phyloP scores from a whole-genome alignment of 1,284 basidiomycete genomes.

The Meira nashicola region DNA sequence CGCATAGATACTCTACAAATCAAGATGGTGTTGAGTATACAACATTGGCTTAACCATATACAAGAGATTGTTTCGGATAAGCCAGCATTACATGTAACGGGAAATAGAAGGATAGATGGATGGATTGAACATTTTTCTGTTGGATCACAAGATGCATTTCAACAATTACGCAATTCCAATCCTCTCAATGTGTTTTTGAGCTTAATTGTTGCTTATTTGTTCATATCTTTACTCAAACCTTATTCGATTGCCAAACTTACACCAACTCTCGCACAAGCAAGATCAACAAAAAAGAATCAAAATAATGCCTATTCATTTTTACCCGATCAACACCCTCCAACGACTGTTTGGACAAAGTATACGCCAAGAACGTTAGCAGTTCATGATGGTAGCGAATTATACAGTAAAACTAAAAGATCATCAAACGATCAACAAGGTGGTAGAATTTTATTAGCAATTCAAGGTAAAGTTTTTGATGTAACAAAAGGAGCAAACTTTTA shows the following conservation, averaged over 20 bases:
- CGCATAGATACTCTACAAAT: no score
- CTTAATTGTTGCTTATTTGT: constrained; percentile 25
- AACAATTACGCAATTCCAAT: constrained; percentile 16
- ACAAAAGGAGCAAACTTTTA: constrained; percentile 82
- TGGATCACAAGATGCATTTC: constrained; percentile 17
- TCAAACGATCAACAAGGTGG: constrained; percentile 4
- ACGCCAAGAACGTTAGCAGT: constrained; percentile 47
- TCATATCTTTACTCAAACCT: constrained; percentile 31
- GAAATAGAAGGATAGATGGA: no score
- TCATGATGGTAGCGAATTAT: constrained; percentile 30
- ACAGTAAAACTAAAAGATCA: background rate
- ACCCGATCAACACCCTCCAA: constrained; percentile 35
- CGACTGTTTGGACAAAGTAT: constrained; percentile 39
- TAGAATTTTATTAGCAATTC: constrained; percentile 78
- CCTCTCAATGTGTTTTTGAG: constrained; percentile 38
- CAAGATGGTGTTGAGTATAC: no score
- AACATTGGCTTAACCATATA: no score
- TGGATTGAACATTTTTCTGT: background rate
- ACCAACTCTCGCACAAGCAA: constrained; percentile 19
- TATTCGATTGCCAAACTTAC: constrained; percentile 23
- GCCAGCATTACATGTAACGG: no score
- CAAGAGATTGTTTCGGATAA: no score
- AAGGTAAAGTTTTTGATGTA: constrained; percentile 84
- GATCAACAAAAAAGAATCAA: constrained; percentile 19
- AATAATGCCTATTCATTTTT: constrained; percentile 36